Evolutionary conservation across 140 eudicot genomes (phyloP).

Genomic region (Anethum foeniculum): DNA sequence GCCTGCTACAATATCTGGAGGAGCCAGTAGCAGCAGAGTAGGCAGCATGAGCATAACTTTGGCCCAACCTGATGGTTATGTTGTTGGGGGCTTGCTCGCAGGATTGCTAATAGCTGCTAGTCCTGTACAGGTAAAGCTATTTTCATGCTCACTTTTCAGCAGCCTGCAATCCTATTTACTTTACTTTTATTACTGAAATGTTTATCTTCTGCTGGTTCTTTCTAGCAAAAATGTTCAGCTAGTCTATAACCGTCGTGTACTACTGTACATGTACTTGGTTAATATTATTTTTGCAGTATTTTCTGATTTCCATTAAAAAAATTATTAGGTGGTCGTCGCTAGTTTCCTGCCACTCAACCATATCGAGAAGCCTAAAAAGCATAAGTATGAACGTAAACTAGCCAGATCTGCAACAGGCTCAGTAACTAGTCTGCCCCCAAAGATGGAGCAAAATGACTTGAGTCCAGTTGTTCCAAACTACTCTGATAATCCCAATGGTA

Average conservation of each 20-base stretch:
- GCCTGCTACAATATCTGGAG: constrained; percentile 39
- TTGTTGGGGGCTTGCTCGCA: constrained; percentile 68
- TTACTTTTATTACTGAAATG: not conserved
- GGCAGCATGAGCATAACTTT: constrained; percentile 56
- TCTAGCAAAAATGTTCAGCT: not conserved
- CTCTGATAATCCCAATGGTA: not conserved
- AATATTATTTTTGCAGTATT: not conserved
- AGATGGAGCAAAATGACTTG: constrained; percentile 2
- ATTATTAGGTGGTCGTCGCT: constrained; percentile 46
- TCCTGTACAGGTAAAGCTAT: not conserved
- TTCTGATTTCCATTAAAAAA: not conserved
- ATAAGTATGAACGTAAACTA: constrained; percentile 27
- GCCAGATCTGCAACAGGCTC: not conserved
- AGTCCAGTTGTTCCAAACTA: not conserved
- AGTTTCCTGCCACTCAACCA: constrained; percentile 49
- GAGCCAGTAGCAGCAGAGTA: constrained; percentile 31
- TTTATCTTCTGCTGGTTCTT: not conserved
- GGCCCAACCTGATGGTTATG: constrained; percentile 67
- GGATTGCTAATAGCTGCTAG: constrained; percentile 24
- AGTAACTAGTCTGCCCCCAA: not conserved
- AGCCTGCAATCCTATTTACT: not conserved
- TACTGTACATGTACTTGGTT: not conserved
- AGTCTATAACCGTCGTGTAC: not conserved
- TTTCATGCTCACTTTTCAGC: not conserved
- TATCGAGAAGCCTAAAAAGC: constrained; percentile 43